Evolutionary conservation across 805 yeast species (phyloP), one percentile per base, ranked within the genome.

Genomic region (Dipodascus albidus): DNA sequence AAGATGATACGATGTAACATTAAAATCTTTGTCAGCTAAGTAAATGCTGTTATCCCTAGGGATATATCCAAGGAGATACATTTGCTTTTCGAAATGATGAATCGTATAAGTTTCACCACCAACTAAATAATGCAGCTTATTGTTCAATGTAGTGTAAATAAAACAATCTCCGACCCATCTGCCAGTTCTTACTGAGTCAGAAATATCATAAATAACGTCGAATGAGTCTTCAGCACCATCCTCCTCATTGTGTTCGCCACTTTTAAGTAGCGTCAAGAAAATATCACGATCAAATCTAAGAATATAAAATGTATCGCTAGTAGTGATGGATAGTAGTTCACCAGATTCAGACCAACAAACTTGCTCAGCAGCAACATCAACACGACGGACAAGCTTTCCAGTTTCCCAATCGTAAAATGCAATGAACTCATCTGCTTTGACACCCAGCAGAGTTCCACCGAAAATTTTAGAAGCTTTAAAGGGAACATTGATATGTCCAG

Each of bases 81-180:
- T 83, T 55, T 85, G 81, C 67, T 83, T 87, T 65, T 93, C 96
- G 64, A 85, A 90, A 73, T 93, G 98, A 35, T 91, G 89, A 69
- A 93, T 79, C 66, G 89, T 93, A 68, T 88, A 87, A 22, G 86
- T 82, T 64, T 89, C 87, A 42, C 95, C 95, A 62, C 99, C 99
- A 56, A 93, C 98, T 57, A 89, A 79, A 68, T 93, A 93, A 71
- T 90, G 91, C 65, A 93, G 76, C 69, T 98, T 81, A 71, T 89
- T 87, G 22, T 95, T 76, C 19, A 81, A 64, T 1, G 97, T 88
- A 15, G 97, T 87, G 73, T 85, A 93, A 52, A 93, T 80, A 67
- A 91, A 90, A 49, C 93, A 97, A 72, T 93, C 98, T 60, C 98
- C 99, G 62, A 90, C 89, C 89, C 97, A 93, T 68, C 83, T 84